phyloP scores from a whole-genome alignment of 371 early-diverging fungal species.

The Mortierella sp. region DNA sequence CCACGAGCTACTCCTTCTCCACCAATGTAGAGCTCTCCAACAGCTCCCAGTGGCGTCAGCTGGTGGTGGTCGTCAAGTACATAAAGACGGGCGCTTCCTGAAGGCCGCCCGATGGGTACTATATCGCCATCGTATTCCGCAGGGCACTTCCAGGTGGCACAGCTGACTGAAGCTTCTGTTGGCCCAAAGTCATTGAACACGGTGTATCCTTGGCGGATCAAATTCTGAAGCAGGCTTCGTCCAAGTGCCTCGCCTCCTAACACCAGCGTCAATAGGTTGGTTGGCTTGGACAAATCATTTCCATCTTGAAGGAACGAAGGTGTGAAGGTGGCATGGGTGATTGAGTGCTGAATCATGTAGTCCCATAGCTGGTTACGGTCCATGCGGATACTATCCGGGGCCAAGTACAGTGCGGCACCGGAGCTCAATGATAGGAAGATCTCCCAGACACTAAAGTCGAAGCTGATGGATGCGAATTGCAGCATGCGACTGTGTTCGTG shows the following conservation, averaged over 20 bases:
- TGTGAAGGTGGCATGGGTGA: constrained; percentile 3
- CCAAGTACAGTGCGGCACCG: constrained; percentile 1
- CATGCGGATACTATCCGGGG: background rate
- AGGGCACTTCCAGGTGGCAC: constrained; percentile 3
- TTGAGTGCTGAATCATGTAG: background rate
- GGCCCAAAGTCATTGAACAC: constrained; percentile 17
- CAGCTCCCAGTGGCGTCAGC: constrained; percentile 24
- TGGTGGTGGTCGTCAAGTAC: background rate
- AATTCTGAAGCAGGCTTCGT: background rate
- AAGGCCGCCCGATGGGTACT: constrained; percentile 9
- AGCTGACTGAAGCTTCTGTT: constrained; percentile 5
- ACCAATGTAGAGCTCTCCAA: constrained; percentile 47
- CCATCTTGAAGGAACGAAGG: constrained; percentile 9
- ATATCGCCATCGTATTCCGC: background rate
- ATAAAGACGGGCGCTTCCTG: background rate
- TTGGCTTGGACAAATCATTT: background rate
- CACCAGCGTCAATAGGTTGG: background rate
- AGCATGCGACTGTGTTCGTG: background rate
- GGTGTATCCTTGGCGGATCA: constrained; percentile 7
- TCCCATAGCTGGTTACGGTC: constrained; percentile 7
- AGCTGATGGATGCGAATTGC: constrained; percentile 10
- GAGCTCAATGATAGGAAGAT: background rate
- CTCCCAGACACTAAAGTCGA: constrained; percentile 15
- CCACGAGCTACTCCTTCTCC: constrained; percentile 41
- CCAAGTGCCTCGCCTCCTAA: constrained; percentile 6